A percentile compares a stretch with the other conserved stretches of the same genome.
phyloP scores from a whole-genome alignment of 345 rosid genomes.

The Salix exigua region DNA sequence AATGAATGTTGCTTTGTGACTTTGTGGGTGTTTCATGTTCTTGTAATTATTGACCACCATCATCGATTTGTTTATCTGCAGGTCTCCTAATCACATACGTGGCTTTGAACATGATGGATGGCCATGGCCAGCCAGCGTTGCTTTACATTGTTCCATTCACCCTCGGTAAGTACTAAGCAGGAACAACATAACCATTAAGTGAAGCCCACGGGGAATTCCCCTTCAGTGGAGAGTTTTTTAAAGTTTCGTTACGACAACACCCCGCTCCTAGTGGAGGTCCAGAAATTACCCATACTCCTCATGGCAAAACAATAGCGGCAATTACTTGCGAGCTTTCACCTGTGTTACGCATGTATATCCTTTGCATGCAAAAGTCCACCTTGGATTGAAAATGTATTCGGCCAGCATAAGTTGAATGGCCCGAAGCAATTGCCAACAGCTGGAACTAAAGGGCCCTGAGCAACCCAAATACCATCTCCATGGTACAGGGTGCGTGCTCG shows the following conservation, averaged over 20 bases:
- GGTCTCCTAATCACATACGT: slow-evolving; percentile 31
- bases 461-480: background rate
- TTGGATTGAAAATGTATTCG: background rate
- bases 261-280: background rate
- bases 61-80: background rate
- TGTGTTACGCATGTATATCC: background rate
- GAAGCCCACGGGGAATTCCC: background rate
- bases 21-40: background rate
- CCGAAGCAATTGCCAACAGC: background rate
- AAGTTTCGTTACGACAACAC: background rate
- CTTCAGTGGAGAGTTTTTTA: background rate
- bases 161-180: slow-evolving; percentile 16
- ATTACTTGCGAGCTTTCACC: background rate
- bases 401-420: background rate
- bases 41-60: background rate
- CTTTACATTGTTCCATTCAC: slow-evolving; percentile 37
- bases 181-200: background rate
- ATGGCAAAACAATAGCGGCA: background rate
- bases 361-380: background rate
- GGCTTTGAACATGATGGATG: slow-evolving; percentile 40
- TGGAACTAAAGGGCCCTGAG: background rate
- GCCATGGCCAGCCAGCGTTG: slow-evolving; percentile 35
- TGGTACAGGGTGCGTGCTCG: background rate
- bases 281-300: background rate
- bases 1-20: background rate